Conservation (phyloP, 129 eudicot species). For the Chrysanthemum seticuspe region DNA sequence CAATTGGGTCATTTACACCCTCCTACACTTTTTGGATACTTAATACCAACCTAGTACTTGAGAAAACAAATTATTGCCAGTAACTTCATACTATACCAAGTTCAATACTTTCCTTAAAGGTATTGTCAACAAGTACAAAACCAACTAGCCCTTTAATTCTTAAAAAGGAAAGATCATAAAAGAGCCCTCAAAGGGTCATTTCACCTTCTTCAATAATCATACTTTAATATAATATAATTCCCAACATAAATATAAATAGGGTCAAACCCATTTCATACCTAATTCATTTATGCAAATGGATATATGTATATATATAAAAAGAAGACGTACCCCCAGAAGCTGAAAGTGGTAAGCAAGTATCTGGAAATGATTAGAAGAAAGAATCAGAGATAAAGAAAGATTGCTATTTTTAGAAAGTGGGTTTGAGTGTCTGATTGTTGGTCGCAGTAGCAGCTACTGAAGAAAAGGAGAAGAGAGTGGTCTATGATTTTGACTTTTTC, state of each 20-base stretch:
- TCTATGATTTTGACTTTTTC: slow-evolving; percentile 39
- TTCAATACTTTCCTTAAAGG: background rate
- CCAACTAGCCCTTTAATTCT: background rate
- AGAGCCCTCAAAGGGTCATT: background rate
- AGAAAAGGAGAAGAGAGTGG: slow-evolving; percentile 15
- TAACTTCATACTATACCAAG: background rate
- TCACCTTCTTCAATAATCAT: background rate
- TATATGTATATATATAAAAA: background rate
- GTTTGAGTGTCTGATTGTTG: slow-evolving; percentile 22
- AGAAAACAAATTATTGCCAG: background rate
- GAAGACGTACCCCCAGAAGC: slow-evolving; percentile 20
- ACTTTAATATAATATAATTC: too few relatives aligned
- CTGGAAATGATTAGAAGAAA: too few relatives aligned
- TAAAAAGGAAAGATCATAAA: slow-evolving; percentile 12
- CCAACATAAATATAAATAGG: too few relatives aligned
- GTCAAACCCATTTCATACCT: background rate
- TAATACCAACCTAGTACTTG: slow-evolving; percentile 13
- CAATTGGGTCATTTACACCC: background rate
- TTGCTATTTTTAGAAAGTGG: background rate
- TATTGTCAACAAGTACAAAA: too few relatives aligned
- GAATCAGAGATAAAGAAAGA: too few relatives aligned
- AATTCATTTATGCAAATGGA: slow-evolving; percentile 5
- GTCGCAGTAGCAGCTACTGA: slow-evolving; percentile 18
- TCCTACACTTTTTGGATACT: slow-evolving; percentile 8
- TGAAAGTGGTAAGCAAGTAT: background rate